phyloP scores from a whole-genome alignment of 2,329 filamentous ascomycete species.

The Talaromyces amestolkiae region DNA sequence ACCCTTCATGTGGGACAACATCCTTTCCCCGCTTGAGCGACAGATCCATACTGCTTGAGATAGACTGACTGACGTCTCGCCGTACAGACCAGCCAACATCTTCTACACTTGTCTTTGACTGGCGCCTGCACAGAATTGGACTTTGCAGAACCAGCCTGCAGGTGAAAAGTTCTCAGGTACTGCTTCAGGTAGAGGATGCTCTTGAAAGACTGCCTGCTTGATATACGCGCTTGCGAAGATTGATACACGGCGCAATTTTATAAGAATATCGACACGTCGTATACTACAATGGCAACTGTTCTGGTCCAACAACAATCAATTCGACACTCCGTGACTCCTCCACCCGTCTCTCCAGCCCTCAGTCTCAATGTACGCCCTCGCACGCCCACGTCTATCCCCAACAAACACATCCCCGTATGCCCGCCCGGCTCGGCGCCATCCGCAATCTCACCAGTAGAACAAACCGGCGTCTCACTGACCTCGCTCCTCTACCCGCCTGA shows the following conservation, averaged over 20 bases:
- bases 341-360: slow-evolving; percentile 51
- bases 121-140: neutral
- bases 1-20: slow-evolving; percentile 13
- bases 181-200: slow-evolving; percentile 8
- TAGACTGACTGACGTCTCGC: slow-evolving; percentile 6
- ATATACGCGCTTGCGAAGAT: neutral
- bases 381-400: slow-evolving; percentile 66
- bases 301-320: slow-evolving; percentile 48
- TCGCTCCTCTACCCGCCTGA: slow-evolving; percentile 76
- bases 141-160: neutral
- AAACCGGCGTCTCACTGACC: slow-evolving; percentile 54
- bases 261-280: neutral
- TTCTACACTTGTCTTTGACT: neutral
- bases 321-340: slow-evolving; percentile 50
- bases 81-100: neutral
- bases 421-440: slow-evolving; percentile 70
- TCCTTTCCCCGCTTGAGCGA: slow-evolving; percentile 12
- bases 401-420: slow-evolving; percentile 87
- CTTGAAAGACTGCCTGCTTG: slow-evolving; percentile 5
- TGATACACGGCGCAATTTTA: neutral
- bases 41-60: neutral
- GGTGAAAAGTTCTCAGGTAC: slow-evolving; percentile 1
- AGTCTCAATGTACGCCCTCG: slow-evolving; percentile 56
- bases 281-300: slow-evolving; percentile 42
- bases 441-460: slow-evolving; percentile 61